Evolutionary conservation across 306 rosid genomes (phyloP).

Genomic region (Glycine soja): DNA sequence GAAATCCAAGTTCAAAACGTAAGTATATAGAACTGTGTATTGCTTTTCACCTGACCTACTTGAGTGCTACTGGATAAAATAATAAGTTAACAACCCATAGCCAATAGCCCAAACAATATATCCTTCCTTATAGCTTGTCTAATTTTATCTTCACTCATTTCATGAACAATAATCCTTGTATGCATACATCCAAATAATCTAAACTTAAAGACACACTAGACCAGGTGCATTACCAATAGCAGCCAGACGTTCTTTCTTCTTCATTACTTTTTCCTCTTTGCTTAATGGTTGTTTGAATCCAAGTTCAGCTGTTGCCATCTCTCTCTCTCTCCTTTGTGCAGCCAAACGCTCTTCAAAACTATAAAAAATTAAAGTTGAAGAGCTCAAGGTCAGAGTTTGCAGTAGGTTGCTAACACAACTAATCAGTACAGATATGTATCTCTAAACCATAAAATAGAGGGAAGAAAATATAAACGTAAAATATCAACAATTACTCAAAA

Average conservation of each 20-base stretch:
- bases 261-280: slow-evolving; percentile 85
- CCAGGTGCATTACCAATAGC: slow-evolving; percentile 84
- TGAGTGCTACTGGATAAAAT: slow-evolving; percentile 10
- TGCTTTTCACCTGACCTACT: background rate
- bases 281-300: slow-evolving; percentile 89
- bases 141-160: slow-evolving; percentile 10
- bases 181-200: slow-evolving; percentile 37
- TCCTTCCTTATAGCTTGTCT: background rate
- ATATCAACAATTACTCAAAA: slow-evolving; percentile 16
- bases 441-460: slow-evolving; percentile 36
- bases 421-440: background rate
- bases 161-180: slow-evolving; percentile 33
- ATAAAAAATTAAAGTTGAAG: slow-evolving; percentile 42
- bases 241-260: slow-evolving; percentile 95
- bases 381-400: slow-evolving; percentile 40
- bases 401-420: slow-evolving; percentile 29
- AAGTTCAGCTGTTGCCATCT: slow-evolving; percentile 70
- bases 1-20: background rate
- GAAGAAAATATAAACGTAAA: slow-evolving; percentile 42
- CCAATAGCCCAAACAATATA: slow-evolving; percentile 27
- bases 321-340: slow-evolving; percentile 94
- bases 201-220: slow-evolving; percentile 22
- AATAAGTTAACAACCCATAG: slow-evolving; percentile 4
- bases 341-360: slow-evolving; percentile 97
- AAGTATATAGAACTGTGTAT: background rate